Conservation (phyloP, 495 filamentous ascomycete species). For the Penicillium herquei region DNA sequence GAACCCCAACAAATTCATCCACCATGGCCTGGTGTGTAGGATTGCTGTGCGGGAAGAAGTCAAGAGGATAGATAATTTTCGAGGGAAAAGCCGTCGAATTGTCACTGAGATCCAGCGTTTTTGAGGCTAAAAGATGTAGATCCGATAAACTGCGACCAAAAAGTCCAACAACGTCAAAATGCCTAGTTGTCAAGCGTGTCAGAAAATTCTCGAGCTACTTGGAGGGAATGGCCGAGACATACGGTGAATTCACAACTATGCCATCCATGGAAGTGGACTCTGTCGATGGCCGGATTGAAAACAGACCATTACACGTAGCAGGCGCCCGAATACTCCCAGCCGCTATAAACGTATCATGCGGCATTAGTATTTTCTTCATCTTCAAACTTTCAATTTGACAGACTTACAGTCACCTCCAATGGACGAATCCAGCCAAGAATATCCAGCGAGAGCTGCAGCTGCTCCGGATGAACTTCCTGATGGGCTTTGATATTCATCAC, state of each 20-base stretch:
- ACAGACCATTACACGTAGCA: not conserved
- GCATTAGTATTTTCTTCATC: too few species aligned
- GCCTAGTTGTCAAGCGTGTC: not conserved
- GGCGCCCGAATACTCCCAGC: constrained; percentile 1
- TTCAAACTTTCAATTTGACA: too few species aligned
- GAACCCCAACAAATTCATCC: not conserved
- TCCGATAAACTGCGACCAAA: not conserved
- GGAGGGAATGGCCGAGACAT: too few species aligned
- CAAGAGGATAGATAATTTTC: not conserved
- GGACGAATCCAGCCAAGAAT: constrained; percentile 49
- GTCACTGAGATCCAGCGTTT: not conserved
- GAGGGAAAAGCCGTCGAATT: not conserved
- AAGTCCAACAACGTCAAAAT: not conserved
- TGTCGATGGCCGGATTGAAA: not conserved
- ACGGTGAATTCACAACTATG: not conserved
- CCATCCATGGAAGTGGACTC: not conserved
- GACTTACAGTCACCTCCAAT: too few species aligned
- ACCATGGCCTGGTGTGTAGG: not conserved
- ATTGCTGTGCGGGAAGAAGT: not conserved
- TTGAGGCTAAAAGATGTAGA: not conserved
- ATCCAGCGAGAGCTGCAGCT: constrained; percentile 44
- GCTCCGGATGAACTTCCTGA: constrained; percentile 41
- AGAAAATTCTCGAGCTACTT: too few species aligned
- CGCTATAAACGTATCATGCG: not conserved
- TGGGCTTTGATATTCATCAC: constrained; percentile 52